Evolutionary conservation across 345 rosid genomes (phyloP).

Genomic region (Atalantia buxifolia): DNA sequence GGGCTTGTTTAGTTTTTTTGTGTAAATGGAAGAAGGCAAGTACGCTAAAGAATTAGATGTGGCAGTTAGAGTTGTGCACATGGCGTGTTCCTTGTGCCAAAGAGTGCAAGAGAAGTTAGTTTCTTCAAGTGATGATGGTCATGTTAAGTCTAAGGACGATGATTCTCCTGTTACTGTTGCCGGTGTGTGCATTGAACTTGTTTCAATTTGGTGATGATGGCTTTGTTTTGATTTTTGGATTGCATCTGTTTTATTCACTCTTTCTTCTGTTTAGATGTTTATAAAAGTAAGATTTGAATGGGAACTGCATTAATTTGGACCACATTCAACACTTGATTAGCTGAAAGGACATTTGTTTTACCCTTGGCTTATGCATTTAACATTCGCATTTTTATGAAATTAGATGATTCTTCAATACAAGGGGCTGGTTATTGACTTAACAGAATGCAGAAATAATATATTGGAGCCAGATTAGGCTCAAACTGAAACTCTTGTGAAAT

Average conservation of each 20-base stretch:
- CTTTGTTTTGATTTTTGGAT: constrained; percentile 1
- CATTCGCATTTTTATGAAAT: not conserved
- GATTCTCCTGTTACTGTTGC: constrained; percentile 94
- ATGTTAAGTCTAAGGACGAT: constrained; percentile 71
- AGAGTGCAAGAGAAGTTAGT: constrained; percentile 61
- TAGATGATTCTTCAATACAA: not conserved
- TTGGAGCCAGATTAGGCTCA: not conserved
- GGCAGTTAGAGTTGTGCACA: constrained; percentile 76
- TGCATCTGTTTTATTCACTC: not conserved
- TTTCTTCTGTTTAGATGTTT: not conserved
- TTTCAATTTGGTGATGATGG: not conserved
- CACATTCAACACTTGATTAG: not conserved
- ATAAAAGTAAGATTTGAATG: not conserved
- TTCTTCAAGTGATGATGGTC: constrained; percentile 27
- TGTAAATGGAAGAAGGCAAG: constrained; percentile 25
- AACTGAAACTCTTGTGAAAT: not conserved
- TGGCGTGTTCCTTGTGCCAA: constrained; percentile 79
- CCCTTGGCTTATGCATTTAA: not conserved
- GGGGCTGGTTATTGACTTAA: not conserved
- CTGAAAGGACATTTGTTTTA: not conserved
- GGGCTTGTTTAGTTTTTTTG: not conserved
- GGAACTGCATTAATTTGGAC: not conserved
- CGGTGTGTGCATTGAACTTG: constrained; percentile 38
- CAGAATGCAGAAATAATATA: not conserved
- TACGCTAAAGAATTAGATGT: constrained; percentile 61